These are phyloP conservation scores for Penicillium soppii DNA, from an alignment of 495 filamentous ascomycete species.

Conservation along the genomic window DNA sequence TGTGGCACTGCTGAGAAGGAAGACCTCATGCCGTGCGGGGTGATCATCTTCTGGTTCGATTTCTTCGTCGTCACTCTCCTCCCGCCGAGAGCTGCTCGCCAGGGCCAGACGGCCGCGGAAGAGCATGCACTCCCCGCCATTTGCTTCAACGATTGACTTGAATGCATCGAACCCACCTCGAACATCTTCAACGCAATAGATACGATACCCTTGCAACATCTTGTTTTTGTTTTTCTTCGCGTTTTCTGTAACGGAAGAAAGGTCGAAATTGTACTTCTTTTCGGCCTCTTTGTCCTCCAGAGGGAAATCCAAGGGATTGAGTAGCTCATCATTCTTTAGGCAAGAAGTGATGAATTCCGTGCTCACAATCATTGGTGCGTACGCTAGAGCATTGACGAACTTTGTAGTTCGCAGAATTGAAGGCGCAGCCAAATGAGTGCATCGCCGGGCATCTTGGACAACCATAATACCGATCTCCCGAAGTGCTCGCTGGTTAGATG, in stretches of 20 bases:
- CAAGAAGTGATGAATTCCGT: constrained; percentile 78
- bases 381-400: constrained; percentile 83
- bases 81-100: constrained; percentile 46
- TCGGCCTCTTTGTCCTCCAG: constrained; percentile 72
- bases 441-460: constrained; percentile 67
- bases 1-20: constrained; percentile 66
- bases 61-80: constrained; percentile 48
- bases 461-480: constrained; percentile 81
- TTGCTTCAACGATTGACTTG: constrained; percentile 78
- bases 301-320: constrained; percentile 58
- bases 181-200: constrained; percentile 79
- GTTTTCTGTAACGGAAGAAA: constrained; percentile 61
- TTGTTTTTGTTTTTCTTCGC: constrained; percentile 74
- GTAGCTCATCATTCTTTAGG: constrained; percentile 58
- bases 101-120: constrained; percentile 71
- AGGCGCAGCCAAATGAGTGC: constrained; percentile 86
- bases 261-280: constrained; percentile 62
- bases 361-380: constrained; percentile 69
- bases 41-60: constrained; percentile 52
- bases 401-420: constrained; percentile 85
- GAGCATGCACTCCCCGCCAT: constrained; percentile 78
- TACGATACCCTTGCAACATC: constrained; percentile 67
- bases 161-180: constrained; percentile 80
- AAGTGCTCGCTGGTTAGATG: constrained; percentile 64
- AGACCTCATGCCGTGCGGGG: constrained; percentile 66